Evolutionary conservation across 139 green algal genomes (phyloP), one percentile per base, ranked within the genome.

Genomic region (Picochlorum sp.): DNA sequence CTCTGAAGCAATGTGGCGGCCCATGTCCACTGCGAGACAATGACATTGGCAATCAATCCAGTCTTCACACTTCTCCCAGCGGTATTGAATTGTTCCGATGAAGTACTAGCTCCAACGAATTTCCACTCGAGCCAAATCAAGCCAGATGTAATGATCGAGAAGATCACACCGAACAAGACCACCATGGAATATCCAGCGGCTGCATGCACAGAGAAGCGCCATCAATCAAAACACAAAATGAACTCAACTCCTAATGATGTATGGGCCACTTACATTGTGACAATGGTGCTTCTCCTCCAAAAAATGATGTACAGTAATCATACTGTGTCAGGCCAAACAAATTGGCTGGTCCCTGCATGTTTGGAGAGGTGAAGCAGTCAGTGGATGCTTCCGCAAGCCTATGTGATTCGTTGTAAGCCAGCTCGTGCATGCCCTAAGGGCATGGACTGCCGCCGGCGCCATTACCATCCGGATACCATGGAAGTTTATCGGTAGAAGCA

Each of bases 1-100:
- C 58, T 74, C 57, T 87, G 81, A 31, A 87, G 67, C 23, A 87
- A 62, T 2, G 81, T 87, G 38, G 81, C 81, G 9, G 79, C 79
- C 73, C 76, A 84, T 4, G 79, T 84, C 76, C 76, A 75, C 66
- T 76, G 56, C 15, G 45, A 65, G 4, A 76, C 70, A 31, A 76
- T 76, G 10, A 76, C 70, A 58, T 76, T 76, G 63, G 70, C 70
- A 23, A 76, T 74, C 15, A 72, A 61, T 21, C 75, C 75, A 38
- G 75, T 81, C 67, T 82, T 82, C 44, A 79, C 59, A 60, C 23
- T 60, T 30, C 75, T 61, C 10, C 75, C 72, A n/a, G 75, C 75
- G 11, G 75, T 82, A 56, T 79, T 76, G 60, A 82, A 82, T 31
- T 75, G 66, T 62, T 82, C 75, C 4, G 57, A 72, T 34, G 59